A percentile compares a stretch with the other conserved stretches of the same genome.
phyloP scores from a whole-genome alignment of 208 protist genomes.

The Leishmania amazonensis region DNA sequence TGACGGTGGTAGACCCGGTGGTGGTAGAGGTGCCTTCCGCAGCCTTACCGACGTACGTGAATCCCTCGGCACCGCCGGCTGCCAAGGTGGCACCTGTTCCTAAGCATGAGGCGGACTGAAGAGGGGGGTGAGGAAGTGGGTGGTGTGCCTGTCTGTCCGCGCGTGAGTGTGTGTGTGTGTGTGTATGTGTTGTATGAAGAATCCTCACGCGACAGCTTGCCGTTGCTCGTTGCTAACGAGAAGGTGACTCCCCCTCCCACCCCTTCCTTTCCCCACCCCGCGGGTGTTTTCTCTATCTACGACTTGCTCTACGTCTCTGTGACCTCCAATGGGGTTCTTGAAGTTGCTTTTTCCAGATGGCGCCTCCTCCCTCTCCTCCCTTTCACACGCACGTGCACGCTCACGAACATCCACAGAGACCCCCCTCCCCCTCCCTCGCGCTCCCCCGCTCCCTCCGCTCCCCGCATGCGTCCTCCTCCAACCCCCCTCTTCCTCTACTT shows the following conservation, averaged over 20 bases:
- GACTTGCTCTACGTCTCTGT: background rate
- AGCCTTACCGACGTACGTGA: background rate
- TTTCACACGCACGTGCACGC: background rate
- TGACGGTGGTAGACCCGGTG: slow-evolving; percentile 14
- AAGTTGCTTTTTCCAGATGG: background rate
- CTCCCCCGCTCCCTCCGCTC: background rate
- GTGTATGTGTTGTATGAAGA: no score
- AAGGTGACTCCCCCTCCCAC: background rate
- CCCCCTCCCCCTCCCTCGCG: background rate
- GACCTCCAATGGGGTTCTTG: background rate
- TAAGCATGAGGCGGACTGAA: slow-evolving; percentile 7
- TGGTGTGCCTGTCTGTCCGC: background rate
- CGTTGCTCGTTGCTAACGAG: background rate
- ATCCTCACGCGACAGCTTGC: background rate
- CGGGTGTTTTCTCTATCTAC: background rate
- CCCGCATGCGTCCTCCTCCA: background rate
- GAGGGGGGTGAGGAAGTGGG: background rate
- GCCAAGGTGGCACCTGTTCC: slow-evolving; percentile 15
- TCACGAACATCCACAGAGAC: background rate
- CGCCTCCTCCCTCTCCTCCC: background rate
- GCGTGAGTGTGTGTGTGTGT: background rate
- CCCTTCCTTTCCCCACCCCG: background rate
- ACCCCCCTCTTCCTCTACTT: background rate
- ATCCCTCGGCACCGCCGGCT: slow-evolving; percentile 6
- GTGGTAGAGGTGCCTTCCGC: background rate